Evolutionary conservation across 2,329 filamentous ascomycete species (phyloP), one percentile per base, ranked within the genome.

Genomic region (Zymoseptoria pseudotritici): DNA sequence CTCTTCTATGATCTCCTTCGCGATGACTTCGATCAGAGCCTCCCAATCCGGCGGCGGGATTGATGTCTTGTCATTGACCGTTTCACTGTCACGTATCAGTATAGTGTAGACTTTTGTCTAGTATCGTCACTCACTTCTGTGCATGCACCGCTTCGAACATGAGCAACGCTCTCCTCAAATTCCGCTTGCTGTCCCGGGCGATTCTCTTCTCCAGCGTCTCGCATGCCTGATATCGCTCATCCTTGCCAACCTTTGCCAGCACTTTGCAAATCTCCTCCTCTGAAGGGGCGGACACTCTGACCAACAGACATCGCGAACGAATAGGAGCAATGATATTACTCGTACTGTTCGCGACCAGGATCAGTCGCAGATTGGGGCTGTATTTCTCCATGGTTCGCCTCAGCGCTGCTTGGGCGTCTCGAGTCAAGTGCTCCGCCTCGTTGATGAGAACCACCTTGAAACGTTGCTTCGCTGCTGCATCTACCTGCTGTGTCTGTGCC

Each of bases 381-480:
- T 99, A 99, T 76, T 99, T 99, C 78, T 99, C 94, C 94, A 99
- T 99, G 0, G 94, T 99, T 64, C 94, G 82, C 74, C 94, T 85
- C 71, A 99, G 79, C 31, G 95, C 95, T 0, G 95, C 94, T 77
- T 99, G 94, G 3, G 94, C 94, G 80, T 99, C 94, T 64, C 94
- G 82, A 3, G 88, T 94, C 65, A 99, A 82, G 71, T 96, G 90
- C 72, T 99, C 95, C 7, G 94, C 94, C 79, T 99, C 94, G 70
- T 99, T 99, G 81, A 99, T 97, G 42, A 99, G 93, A 0, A 99
- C 94, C 1, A 99, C 92, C 78, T 99, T 99, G 83, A 99, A 99
- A 52, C 87, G 84, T 74, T 99, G 94, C 73, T 86, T 89, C 17
- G 95, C 95, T 11, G 86, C 82, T 67, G 94, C 82, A 74, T 99